Percentiles rank a stretch among this genome's conserved stretches.
Evolutionary conservation across 2,329 filamentous ascomycete species (phyloP).

Genomic region (Cladosporium sp.): DNA sequence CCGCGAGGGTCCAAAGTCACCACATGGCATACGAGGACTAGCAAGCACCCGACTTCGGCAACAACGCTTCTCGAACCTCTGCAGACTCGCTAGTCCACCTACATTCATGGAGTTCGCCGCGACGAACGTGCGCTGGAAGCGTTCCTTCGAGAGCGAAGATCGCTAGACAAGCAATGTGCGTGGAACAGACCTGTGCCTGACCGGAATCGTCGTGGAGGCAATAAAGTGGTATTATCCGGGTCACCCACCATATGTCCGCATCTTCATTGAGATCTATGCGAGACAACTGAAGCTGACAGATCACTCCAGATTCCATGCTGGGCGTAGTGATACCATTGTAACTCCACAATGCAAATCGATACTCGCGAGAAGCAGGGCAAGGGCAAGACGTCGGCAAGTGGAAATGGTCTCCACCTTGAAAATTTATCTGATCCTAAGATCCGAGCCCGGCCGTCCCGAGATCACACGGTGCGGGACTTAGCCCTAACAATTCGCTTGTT

Average conservation of each 20-base stretch:
- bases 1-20: neutral
- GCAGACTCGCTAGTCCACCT: neutral
- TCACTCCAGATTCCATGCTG: neutral
- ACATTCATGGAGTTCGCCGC: slow-evolving; percentile 1
- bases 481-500: slow-evolving; percentile 3
- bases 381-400: neutral
- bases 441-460: neutral
- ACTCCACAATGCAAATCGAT: neutral
- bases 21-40: neutral
- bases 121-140: neutral
- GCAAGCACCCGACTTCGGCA: slow-evolving; percentile 6
- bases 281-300: neutral
- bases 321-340: neutral
- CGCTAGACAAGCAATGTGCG: neutral
- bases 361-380: neutral
- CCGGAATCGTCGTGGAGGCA: neutral
- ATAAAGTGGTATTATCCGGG: neutral
- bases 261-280: neutral
- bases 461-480: neutral
- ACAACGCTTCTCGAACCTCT: slow-evolving; percentile 5
- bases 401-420: slow-evolving; percentile 2
- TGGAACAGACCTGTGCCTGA: neutral
- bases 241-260: neutral
- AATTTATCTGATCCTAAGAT: slow-evolving; percentile 12
- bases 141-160: neutral